Percentiles rank a stretch among this genome's conserved stretches.
phyloP scores from a whole-genome alignment of 257 asterid genomes.

The Nicotiana attenuata region DNA sequence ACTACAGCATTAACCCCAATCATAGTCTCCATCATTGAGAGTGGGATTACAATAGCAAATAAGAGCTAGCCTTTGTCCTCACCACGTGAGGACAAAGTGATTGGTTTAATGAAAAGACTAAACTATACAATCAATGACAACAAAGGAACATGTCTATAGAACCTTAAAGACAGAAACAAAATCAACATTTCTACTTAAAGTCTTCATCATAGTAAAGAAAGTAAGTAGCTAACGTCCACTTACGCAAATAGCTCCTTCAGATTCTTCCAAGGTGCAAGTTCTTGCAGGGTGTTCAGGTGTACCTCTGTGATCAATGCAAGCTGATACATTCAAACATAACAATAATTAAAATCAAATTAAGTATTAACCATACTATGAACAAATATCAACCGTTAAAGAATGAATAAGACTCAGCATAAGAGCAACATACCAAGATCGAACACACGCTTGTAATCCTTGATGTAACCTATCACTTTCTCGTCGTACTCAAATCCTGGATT shows the following conservation, averaged over 20 bases:
- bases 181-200: not conserved
- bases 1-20: not conserved
- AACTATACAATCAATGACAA: not conserved
- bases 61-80: not conserved
- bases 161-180: not conserved
- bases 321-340: slow-evolving; percentile 21
- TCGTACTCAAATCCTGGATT: slow-evolving; percentile 91
- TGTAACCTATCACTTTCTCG: slow-evolving; percentile 72
- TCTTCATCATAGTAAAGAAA: not conserved
- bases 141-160: not conserved
- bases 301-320: slow-evolving; percentile 96
- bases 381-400: not conserved
- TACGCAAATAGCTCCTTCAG: slow-evolving; percentile 66
- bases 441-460: slow-evolving; percentile 79
- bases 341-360: not conserved
- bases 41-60: not conserved
- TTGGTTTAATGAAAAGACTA: not conserved
- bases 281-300: slow-evolving; percentile 97
- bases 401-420: not conserved
- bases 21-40: not conserved
- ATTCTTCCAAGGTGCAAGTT: slow-evolving; percentile 89
- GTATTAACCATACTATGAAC: not conserved
- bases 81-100: not conserved
- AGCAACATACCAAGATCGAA: slow-evolving; percentile 69
- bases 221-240: slow-evolving; percentile 23